Base-by-base conservation (phyloP, 345 rosid species). In the Linum usitatissimum region DNA sequence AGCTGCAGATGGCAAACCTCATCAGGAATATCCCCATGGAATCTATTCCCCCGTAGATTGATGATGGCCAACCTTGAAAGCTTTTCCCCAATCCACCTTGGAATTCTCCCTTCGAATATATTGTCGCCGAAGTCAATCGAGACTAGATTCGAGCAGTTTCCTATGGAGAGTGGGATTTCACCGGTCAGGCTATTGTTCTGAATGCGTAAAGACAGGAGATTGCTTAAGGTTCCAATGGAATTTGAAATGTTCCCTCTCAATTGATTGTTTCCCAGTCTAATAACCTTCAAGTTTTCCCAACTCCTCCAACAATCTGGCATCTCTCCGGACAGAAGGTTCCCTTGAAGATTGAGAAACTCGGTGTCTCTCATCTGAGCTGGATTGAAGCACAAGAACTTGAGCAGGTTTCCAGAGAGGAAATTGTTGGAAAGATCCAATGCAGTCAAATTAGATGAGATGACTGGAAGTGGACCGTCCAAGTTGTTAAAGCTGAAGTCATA, bases 51-150 rank as follows among this genome's bases (percentile, higher is more conserved):
- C 0, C 58, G 30, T 48, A 70, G 10, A 9, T 51, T 1, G 17
- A 70, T 18, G 39, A 70, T 53, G 19, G 53, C 31, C 65, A 70
- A 12, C 5, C 55, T 54, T 3, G 60, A 36, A 53, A 70, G 60
- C 49, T 64, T 53, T 57, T 69, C 67, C 31, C 65, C 66, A 30
- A 61, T 56, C 75, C 75, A 71, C 56, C 45, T 45, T 34, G 75
- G 75, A 30, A 66, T 30, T 28, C 28, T 48, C 23, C 67, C 75
- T 0, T 34, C 34, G 0, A 71, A 42, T 57, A 48, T 51, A 23
- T 71, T 71, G 30, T 56, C 62, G 3, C 70, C 63, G 5, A 71
- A 34, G 62, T 65, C 66, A 15, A 66, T 55, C 60, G 57, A 60
- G 7, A 19, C 36, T 21, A 71, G 20, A 0, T 5, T 6, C 3